A percentile compares a stretch with the other conserved stretches of the same genome.
These are phyloP conservation scores for Paramyrothecium sp. DNA, from an alignment of 2,329 filamentous ascomycete species.

Conservation along the genomic window DNA sequence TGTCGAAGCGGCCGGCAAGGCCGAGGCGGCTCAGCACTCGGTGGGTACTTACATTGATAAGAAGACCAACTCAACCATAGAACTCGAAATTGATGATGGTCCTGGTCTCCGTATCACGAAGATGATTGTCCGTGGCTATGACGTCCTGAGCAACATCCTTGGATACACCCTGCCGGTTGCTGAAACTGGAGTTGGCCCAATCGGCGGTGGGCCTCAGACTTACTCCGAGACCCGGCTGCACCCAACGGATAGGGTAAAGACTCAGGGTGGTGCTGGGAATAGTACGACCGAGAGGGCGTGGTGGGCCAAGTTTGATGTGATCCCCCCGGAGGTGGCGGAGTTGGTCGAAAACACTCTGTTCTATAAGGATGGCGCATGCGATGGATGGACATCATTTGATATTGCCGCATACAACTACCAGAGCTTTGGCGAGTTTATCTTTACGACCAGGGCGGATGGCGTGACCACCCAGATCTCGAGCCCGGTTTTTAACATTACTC, in stretches of 20 bases:
- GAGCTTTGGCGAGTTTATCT: slow-evolving; percentile 26
- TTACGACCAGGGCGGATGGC: slow-evolving; percentile 12
- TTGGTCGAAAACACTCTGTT: slow-evolving; percentile 20
- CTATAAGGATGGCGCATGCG: slow-evolving; percentile 23
- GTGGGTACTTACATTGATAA: slow-evolving; percentile 36
- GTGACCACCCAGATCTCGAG: slow-evolving; percentile 14
- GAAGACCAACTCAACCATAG: slow-evolving; percentile 36
- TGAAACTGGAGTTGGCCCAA: slow-evolving; percentile 9
- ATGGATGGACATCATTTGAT: slow-evolving; percentile 29
- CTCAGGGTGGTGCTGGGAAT: slow-evolving; percentile 10
- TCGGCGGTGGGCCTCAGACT: neutral
- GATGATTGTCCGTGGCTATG: slow-evolving; percentile 38
- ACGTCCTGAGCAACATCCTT: slow-evolving; percentile 33
- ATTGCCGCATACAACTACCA: slow-evolving; percentile 28
- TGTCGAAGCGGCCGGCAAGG: slow-evolving; percentile 38
- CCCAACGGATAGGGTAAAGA: slow-evolving; percentile 11
- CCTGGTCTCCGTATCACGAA: slow-evolving; percentile 35
- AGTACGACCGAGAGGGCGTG: slow-evolving; percentile 21
- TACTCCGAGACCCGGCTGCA: slow-evolving; percentile 24
- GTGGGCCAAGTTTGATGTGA: slow-evolving; percentile 27
- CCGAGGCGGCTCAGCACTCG: slow-evolving; percentile 26
- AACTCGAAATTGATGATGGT: slow-evolving; percentile 32
- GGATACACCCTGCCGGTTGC: slow-evolving; percentile 16
- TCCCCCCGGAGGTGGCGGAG: slow-evolving; percentile 9
- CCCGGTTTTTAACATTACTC: slow-evolving; percentile 21